These are phyloP conservation scores for Claviceps fusiformis DNA, from an alignment of 2,329 filamentous ascomycete genomes.

Conservation along the genomic window DNA sequence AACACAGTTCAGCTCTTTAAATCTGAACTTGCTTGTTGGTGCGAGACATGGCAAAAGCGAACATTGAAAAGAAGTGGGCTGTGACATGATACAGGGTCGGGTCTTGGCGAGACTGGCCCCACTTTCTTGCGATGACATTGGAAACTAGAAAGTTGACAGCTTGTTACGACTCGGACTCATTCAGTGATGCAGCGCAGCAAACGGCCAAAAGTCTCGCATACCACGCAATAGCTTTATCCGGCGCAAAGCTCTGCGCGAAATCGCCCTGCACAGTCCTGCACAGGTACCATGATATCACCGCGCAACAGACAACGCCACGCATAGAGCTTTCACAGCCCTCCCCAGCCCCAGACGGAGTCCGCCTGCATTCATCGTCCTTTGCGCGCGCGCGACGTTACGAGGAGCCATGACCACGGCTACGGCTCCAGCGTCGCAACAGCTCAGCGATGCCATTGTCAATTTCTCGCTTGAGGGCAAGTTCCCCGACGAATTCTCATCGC, in stretches of 20 bases:
- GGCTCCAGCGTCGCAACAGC: conserved; percentile 15
- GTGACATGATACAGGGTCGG: neutral
- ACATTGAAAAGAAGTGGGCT: no score
- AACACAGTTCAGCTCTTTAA: no score
- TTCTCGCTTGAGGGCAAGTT: conserved; percentile 28
- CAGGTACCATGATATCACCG: neutral
- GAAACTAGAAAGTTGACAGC: conserved; percentile 1
- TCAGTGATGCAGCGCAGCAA: neutral
- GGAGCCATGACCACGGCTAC: conserved; percentile 17
- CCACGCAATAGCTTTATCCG: neutral
- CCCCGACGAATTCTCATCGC: conserved; percentile 24
- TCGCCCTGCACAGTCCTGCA: neutral
- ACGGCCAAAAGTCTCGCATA: neutral
- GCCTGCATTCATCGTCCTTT: neutral
- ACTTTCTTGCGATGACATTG: conserved; percentile 1
- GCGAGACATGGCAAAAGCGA: neutral
- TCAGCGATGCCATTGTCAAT: conserved; percentile 26
- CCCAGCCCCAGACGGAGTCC: neutral
- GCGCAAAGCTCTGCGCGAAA: neutral
- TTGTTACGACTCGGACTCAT: neutral
- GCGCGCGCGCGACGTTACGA: neutral
- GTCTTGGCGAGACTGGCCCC: neutral
- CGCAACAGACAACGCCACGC: neutral
- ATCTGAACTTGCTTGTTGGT: neutral
- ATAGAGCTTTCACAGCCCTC: neutral